These are phyloP conservation scores for Phytophthora fragariae DNA, from an alignment of 352 stramenopile species.

Conservation along the genomic window DNA sequence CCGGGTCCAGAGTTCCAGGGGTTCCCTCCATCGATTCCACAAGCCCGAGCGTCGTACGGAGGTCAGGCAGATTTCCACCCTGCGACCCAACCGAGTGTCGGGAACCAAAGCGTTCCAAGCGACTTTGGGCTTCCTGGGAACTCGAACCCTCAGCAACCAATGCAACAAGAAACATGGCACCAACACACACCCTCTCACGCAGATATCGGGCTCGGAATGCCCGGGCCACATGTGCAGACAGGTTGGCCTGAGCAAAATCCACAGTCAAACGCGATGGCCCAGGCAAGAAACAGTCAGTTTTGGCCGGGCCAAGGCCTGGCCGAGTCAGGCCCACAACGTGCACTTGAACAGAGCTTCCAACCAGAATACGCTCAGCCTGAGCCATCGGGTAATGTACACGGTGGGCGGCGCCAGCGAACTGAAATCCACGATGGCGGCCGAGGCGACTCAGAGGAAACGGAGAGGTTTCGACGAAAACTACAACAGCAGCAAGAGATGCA, in stretches of 20 bases:
- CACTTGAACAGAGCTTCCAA: conserved; percentile 5
- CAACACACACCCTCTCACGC: conserved; percentile 14
- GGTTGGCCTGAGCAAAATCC: conserved; percentile 8
- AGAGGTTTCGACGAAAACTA: conserved; percentile 40
- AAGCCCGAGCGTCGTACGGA: conserved; percentile 8
- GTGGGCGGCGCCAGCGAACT: conserved; percentile 33
- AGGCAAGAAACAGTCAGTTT: conserved; percentile 25
- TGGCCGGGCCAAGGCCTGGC: conserved; percentile 4
- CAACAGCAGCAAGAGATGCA: conserved; percentile 63
- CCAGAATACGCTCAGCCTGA: conserved; percentile 9
- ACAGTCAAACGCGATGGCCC: conserved; percentile 15
- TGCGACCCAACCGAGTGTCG: neutral
- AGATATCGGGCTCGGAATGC: neutral
- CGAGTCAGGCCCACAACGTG: conserved; percentile 6
- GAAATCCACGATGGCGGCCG: conserved; percentile 34
- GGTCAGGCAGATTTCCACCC: conserved; percentile 13
- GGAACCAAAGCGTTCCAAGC: conserved; percentile 14
- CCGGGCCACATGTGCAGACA: conserved; percentile 5
- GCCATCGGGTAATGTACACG: neutral
- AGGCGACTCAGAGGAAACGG: conserved; percentile 22
- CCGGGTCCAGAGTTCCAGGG: conserved; percentile 12
- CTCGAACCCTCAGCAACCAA: conserved; percentile 22
- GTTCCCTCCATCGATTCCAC: conserved; percentile 14
- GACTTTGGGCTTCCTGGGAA: conserved; percentile 3
- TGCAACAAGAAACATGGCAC: conserved; percentile 23